A percentile compares a stretch with the other conserved stretches of the same genome.
phyloP scores from a whole-genome alignment of 345 rosid species.

The Eutrema japonicum region DNA sequence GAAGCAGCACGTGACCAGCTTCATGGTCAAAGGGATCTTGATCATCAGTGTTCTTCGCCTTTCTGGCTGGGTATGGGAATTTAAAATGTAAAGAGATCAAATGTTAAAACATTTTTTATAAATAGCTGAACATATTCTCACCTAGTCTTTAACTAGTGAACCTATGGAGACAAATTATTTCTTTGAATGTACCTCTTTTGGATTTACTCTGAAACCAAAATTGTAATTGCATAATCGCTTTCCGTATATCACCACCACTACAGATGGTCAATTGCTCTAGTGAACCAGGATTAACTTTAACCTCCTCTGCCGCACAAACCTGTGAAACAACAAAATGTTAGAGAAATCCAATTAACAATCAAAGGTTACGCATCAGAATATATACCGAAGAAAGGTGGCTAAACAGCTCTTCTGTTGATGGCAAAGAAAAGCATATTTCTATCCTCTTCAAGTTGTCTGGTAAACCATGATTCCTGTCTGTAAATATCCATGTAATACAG shows the following conservation, averaged over 20 bases:
- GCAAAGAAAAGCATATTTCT: conserved; percentile 61
- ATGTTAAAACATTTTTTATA: conserved; percentile 13
- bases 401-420: conserved; percentile 63
- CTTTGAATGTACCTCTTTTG: conserved; percentile 53
- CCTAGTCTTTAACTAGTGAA: conserved; percentile 2
- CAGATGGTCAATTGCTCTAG: conserved; percentile 56
- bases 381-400: conserved; percentile 58
- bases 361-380: conserved; percentile 31
- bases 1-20: conserved; percentile 62
- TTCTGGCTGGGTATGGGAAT: conserved; percentile 50
- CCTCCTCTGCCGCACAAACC: conserved; percentile 82
- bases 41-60: conserved; percentile 33
- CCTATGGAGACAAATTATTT: background rate
- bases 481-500: conserved; percentile 39
- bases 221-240: conserved; percentile 77
- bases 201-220: conserved; percentile 87
- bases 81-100: conserved; percentile 18
- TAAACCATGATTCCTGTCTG: conserved; percentile 68
- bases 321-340: conserved; percentile 39
- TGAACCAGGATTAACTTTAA: conserved; percentile 54
- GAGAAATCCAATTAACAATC: conserved; percentile 28
- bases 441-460: conserved; percentile 74
- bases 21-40: conserved; percentile 60
- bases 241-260: conserved; percentile 78
- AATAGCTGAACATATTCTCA: conserved; percentile 4